These are phyloP conservation scores for Piloderma croceum DNA, from an alignment of 768 basidiomycete species.

Conservation along the genomic window DNA sequence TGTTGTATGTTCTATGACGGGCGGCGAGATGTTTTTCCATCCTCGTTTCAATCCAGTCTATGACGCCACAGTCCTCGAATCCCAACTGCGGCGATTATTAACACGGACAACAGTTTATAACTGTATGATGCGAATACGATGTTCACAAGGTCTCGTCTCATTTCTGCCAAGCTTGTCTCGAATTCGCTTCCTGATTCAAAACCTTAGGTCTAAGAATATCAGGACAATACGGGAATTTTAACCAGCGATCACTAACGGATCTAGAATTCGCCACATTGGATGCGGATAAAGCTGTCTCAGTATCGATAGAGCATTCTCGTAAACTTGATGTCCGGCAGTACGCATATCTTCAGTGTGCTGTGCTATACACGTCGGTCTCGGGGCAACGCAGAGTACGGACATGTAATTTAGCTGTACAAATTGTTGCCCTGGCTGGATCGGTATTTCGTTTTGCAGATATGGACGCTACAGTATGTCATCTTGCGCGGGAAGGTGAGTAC, in stretches of 20 bases:
- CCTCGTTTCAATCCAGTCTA: conserved; percentile 76
- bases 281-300: conserved; percentile 74
- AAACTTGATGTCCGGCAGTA: conserved; percentile 64
- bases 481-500: conserved; percentile 70
- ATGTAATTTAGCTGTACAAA: conserved; percentile 79
- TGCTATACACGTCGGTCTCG: conserved; percentile 72
- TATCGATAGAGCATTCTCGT: conserved; percentile 67
- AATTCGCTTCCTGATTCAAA: not conserved
- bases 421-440: conserved; percentile 80
- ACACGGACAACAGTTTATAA: conserved; percentile 72
- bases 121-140: conserved; percentile 74
- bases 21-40: conserved; percentile 89
- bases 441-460: conserved; percentile 90
- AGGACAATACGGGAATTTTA: conserved; percentile 70
- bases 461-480: conserved; percentile 70
- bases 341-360: conserved; percentile 80
- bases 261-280: conserved; percentile 76
- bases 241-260: conserved; percentile 61
- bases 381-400: conserved; percentile 83
- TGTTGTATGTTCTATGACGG: conserved; percentile 63
- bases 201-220: conserved; percentile 55
- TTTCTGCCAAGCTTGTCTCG: conserved; percentile 2
- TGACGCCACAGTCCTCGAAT: conserved; percentile 60
- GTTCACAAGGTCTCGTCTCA: conserved; percentile 62
- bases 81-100: conserved; percentile 70